Evolutionary conservation across 2,329 filamentous ascomycete genomes (phyloP).

Genomic region (Monosporascus sp.): DNA sequence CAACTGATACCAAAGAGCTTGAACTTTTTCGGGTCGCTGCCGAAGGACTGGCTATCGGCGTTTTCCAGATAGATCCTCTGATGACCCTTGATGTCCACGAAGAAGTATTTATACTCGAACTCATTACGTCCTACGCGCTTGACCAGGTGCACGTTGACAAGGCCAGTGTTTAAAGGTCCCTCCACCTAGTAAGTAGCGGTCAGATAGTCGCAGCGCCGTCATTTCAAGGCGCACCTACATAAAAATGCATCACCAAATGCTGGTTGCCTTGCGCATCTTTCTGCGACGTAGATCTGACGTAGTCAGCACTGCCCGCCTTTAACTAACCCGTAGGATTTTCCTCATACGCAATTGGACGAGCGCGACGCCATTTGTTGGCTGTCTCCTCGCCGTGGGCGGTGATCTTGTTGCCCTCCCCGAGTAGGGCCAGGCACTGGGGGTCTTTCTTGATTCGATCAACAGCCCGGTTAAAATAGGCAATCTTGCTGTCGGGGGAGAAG

Average conservation of each 20-base stretch:
- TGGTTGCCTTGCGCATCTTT: conserved; percentile 72
- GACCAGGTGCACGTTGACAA: conserved; percentile 73
- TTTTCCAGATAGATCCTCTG: conserved; percentile 62
- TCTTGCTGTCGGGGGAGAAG: conserved; percentile 80
- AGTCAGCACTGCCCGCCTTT: conserved; percentile 20
- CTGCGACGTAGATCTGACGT: conserved; percentile 55
- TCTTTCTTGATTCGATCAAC: conserved; percentile 74
- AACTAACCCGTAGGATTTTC: background rate
- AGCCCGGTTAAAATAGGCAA: conserved; percentile 80
- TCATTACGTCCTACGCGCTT: conserved; percentile 59
- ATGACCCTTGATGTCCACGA: conserved; percentile 71
- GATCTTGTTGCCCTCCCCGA: conserved; percentile 73
- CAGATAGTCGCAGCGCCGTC: conserved; percentile 13
- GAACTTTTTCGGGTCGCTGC: conserved; percentile 36
- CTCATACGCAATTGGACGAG: conserved; percentile 54
- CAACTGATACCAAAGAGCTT: conserved; percentile 61
- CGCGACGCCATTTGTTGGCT: conserved; percentile 72
- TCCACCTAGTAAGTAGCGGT: conserved; percentile 52
- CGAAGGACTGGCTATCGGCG: conserved; percentile 38
- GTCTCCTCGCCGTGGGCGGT: conserved; percentile 77
- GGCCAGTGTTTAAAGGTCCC: conserved; percentile 67
- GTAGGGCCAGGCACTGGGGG: conserved; percentile 61
- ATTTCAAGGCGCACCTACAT: conserved; percentile 45
- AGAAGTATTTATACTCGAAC: conserved; percentile 75
- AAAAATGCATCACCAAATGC: conserved; percentile 80